Percentiles rank a stretch among this genome's conserved stretches.
These are phyloP conservation scores for Talaromyces nanjingensis DNA, from an alignment of 495 filamentous ascomycete genomes.

Conservation along the genomic window DNA sequence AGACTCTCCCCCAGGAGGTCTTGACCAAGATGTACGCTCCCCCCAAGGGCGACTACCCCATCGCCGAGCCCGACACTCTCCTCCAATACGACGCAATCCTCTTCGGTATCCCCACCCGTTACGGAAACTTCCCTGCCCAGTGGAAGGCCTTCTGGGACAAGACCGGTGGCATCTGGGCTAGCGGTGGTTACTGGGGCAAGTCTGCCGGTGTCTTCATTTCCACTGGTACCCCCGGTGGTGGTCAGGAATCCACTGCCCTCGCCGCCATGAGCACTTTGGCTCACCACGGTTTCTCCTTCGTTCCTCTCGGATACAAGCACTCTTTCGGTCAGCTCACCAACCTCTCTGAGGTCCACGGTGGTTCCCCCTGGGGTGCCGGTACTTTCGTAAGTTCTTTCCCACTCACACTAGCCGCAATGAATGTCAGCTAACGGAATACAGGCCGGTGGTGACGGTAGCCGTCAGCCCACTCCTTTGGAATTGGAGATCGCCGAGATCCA, in stretches of 20 bases:
- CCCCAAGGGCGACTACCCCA: slow-evolving; percentile 61
- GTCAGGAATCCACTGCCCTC: slow-evolving; percentile 84
- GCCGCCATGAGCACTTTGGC: slow-evolving; percentile 78
- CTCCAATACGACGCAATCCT: slow-evolving; percentile 83
- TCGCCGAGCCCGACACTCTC: slow-evolving; percentile 61
- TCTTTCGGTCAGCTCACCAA: slow-evolving; percentile 62
- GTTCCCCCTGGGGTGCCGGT: slow-evolving; percentile 88
- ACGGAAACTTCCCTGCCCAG: slow-evolving; percentile 96
- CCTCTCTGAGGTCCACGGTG: slow-evolving; percentile 72
- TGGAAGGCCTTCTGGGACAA: slow-evolving; percentile 90
- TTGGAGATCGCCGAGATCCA: slow-evolving; percentile 71
- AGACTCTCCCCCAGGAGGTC: slow-evolving; percentile 81
- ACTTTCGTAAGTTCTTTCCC: slow-evolving; percentile 59
- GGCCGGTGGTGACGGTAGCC: slow-evolving; percentile 63
- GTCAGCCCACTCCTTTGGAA: slow-evolving; percentile 69
- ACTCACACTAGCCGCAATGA: background rate
- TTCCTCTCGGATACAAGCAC: slow-evolving; percentile 87
- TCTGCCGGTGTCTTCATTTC: slow-evolving; percentile 88
- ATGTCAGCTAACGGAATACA: slow-evolving; percentile 11
- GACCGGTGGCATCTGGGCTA: slow-evolving; percentile 65
- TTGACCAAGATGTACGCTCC: slow-evolving; percentile 86
- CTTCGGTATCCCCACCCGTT: slow-evolving; percentile 95
- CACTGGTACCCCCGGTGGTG: slow-evolving; percentile 75
- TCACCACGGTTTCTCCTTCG: slow-evolving; percentile 94
- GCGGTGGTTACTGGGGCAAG: slow-evolving; percentile 80